These are phyloP conservation scores for Cladosporium sp. DNA, from an alignment of 2,329 filamentous ascomycete species.

Conservation along the genomic window DNA sequence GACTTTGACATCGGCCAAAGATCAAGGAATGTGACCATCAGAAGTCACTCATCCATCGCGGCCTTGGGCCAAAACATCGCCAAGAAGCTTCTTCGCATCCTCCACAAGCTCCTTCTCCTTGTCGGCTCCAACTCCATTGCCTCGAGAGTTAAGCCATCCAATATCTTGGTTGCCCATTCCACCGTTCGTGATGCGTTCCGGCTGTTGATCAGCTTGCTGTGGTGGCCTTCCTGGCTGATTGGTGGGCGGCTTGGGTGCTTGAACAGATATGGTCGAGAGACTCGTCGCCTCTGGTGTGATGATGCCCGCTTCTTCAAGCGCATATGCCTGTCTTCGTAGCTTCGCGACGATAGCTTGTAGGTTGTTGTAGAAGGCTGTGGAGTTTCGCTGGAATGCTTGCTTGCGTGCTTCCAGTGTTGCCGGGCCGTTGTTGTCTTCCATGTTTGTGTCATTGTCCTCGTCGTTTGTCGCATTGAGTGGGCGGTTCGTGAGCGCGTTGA, in stretches of 20 bases:
- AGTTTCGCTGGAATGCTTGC: constrained; percentile 57
- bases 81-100: constrained; percentile 58
- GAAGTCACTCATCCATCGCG: constrained; percentile 1
- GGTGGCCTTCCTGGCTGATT: constrained; percentile 31
- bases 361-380: constrained; percentile 65
- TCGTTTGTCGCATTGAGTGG: constrained; percentile 36
- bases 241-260: constrained; percentile 24
- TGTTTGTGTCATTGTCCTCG: constrained; percentile 34
- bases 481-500: constrained; percentile 62
- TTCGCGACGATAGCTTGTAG: constrained; percentile 74
- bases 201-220: constrained; percentile 22
- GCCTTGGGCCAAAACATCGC: constrained; percentile 28
- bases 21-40: background rate
- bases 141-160: constrained; percentile 85
- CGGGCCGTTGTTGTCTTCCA: constrained; percentile 54
- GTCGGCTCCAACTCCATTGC: constrained; percentile 75
- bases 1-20: background rate
- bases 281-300: constrained; percentile 52
- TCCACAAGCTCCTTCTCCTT: constrained; percentile 82
- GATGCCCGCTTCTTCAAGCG: constrained; percentile 78
- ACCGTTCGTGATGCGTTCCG: constrained; percentile 43
- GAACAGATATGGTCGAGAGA: constrained; percentile 28
- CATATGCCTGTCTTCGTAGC: constrained; percentile 73
- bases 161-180: constrained; percentile 67
- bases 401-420: constrained; percentile 56